Evolutionary conservation across 2,329 filamentous ascomycete species (phyloP), one percentile per base, ranked within the genome.

Genomic region (Annulohypoxylon truncatum): DNA sequence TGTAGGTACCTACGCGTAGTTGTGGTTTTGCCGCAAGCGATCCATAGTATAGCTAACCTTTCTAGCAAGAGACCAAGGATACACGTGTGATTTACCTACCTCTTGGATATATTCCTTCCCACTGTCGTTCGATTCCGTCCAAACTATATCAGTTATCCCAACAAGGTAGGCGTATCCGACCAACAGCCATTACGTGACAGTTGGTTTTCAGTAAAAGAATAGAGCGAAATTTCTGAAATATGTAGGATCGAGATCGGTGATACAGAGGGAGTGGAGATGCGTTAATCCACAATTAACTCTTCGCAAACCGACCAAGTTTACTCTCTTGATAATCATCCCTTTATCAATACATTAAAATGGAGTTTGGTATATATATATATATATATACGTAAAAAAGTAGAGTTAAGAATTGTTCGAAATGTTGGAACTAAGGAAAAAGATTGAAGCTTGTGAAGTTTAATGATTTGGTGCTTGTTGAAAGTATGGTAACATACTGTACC

Each of bases 81-180:
- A 40, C 4, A 52, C 24, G 18, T 26, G 44, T 28, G 15, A 15
- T 48, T 33, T 24, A 48, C 15, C 24, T 6, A 35, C 28, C 42
- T n/a, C 9, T 46, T 26, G 3, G n/a, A 6, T 48, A 26, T 28
- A 15, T 7, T 13, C n/a, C 13, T 6, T 18, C 18, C 13, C 13
- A 48, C 6, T 6, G 9, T 28, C 22, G 24, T 48, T 42, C 40
- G 31, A 35, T 20, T 44, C 24, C 22, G 31, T 13, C 15, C 4
- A 7, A 44, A 13, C 29, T 44, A 24, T 8, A 42, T 31, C n/a
- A 13, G 9, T 42, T 42, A 38, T 42, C 46, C 52, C 20, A 38
- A 62, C 22, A 46, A 31, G 38, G 61, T 28, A 64, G 31, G 48
- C 31, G 10, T 58, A 58, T 15, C 54, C 54, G 55, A 24, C 15